These are phyloP conservation scores for Bipolaris cookei DNA, from an alignment of 2,329 filamentous ascomycete species.

Conservation along the genomic window DNA sequence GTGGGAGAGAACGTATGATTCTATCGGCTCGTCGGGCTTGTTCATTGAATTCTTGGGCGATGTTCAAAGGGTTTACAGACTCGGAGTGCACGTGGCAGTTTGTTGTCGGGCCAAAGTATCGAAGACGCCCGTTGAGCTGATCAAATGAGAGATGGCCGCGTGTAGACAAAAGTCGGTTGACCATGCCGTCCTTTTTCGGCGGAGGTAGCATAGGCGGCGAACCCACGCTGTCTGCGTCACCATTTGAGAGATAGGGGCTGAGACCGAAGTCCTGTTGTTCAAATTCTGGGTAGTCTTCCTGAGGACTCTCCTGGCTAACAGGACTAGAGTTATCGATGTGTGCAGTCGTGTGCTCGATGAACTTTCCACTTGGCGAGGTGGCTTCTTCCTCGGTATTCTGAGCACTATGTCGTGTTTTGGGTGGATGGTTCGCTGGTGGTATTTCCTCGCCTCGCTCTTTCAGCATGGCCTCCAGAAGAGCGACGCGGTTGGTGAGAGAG, in stretches of 20 bases:
- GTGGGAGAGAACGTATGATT: conserved; percentile 55
- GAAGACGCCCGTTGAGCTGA: conserved; percentile 57
- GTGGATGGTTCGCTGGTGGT: conserved; percentile 61
- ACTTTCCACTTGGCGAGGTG: conserved; percentile 28
- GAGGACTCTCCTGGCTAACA: conserved; percentile 38
- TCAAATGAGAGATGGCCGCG: conserved; percentile 60
- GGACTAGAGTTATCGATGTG: conserved; percentile 40
- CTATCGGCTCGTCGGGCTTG: conserved; percentile 57
- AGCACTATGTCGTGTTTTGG: conserved; percentile 54
- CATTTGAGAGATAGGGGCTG: conserved; percentile 26
- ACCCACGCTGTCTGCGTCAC: conserved; percentile 35
- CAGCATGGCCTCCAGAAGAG: conserved; percentile 60
- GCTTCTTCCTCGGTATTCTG: conserved; percentile 41
- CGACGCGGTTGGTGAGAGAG: conserved; percentile 62
- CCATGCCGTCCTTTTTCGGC: conserved; percentile 56
- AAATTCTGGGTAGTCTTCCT: conserved; percentile 34
- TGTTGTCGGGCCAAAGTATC: conserved; percentile 62
- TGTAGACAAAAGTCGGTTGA: conserved; percentile 58
- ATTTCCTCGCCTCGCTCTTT: conserved; percentile 57
- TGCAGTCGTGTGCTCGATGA: conserved; percentile 14
- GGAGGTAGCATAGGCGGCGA: conserved; percentile 44
- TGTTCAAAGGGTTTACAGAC: conserved; percentile 44
- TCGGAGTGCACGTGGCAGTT: conserved; percentile 60
- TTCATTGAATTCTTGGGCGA: conserved; percentile 53
- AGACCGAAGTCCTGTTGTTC: conserved; percentile 33